Percentiles rank a stretch among this genome's conserved stretches.
Conservation (phyloP, 2,329 filamentous ascomycete genomes). For the Xylaria sp. region DNA sequence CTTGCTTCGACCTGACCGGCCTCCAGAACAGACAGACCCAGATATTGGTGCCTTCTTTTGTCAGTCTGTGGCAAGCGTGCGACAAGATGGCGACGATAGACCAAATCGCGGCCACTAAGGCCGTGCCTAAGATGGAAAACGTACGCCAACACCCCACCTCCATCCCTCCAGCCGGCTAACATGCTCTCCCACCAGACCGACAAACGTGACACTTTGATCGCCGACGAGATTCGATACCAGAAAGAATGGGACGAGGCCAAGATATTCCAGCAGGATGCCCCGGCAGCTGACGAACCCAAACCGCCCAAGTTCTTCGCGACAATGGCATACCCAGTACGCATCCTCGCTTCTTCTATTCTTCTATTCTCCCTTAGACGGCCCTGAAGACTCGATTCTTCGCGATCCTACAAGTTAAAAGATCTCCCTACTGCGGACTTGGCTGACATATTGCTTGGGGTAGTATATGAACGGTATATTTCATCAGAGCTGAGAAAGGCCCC, state of each 20-base stretch:
- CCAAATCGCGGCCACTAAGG: constrained; percentile 19
- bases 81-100: constrained; percentile 20
- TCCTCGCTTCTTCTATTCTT: neutral
- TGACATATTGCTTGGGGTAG: constrained; percentile 3
- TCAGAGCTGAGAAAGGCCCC: neutral
- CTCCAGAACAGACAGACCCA: no score
- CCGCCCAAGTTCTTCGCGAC: constrained; percentile 89
- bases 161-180: constrained; percentile 9
- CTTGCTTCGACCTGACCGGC: no score
- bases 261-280: constrained; percentile 87
- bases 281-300: constrained; percentile 77
- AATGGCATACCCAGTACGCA: constrained; percentile 48
- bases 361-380: neutral
- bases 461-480: constrained; percentile 65
- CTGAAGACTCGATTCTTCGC: neutral
- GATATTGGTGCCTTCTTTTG: neutral
- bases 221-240: constrained; percentile 64
- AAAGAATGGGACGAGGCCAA: constrained; percentile 76
- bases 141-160: neutral
- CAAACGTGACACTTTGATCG: constrained; percentile 31
- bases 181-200: constrained; percentile 21
- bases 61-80: neutral
- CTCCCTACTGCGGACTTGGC: neutral
- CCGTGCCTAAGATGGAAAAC: constrained; percentile 28
- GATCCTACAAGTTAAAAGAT: no score